Evolutionary conservation across 2,329 filamentous ascomycete species (phyloP).

Genomic region (Alternaria brassicicola): DNA sequence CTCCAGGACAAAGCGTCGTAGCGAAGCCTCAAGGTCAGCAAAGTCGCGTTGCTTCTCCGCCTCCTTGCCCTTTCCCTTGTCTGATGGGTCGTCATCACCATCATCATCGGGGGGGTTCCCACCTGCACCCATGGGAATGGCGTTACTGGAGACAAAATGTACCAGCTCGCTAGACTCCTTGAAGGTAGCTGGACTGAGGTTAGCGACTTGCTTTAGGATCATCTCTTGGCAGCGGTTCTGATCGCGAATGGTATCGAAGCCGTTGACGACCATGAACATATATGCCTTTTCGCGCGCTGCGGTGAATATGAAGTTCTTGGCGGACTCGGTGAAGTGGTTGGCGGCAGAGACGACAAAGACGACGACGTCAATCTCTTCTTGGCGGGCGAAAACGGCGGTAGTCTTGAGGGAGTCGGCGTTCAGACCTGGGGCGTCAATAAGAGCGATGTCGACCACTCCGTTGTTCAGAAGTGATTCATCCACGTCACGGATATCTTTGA

Average conservation of each 20-base stretch:
- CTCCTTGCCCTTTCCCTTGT: slow-evolving; percentile 69
- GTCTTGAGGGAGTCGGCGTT: slow-evolving; percentile 98
- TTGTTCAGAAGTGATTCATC: slow-evolving; percentile 96
- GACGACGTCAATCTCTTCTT: slow-evolving; percentile 98
- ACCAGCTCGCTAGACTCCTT: slow-evolving; percentile 93
- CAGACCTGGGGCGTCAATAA: slow-evolving; percentile 94
- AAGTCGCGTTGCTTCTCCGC: slow-evolving; percentile 88
- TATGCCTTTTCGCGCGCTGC: slow-evolving; percentile 97
- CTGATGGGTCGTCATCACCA: slow-evolving; percentile 53
- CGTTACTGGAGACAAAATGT: slow-evolving; percentile 97
- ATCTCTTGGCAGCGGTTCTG: slow-evolving; percentile 89
- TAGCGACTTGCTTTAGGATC: slow-evolving; percentile 87
- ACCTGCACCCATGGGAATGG: slow-evolving; percentile 71
- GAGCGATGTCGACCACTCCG: slow-evolving; percentile 94
- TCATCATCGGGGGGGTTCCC: slow-evolving; percentile 46
- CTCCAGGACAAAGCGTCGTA: slow-evolving; percentile 92
- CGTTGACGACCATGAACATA: slow-evolving; percentile 98
- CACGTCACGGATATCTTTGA: slow-evolving; percentile 85
- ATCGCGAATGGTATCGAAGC: slow-evolving; percentile 91
- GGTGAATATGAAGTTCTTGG: slow-evolving; percentile 97
- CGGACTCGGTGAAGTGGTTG: slow-evolving; percentile 96
- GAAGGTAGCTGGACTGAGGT: slow-evolving; percentile 87
- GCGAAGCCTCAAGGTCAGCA: slow-evolving; percentile 82
- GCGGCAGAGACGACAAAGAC: slow-evolving; percentile 97
- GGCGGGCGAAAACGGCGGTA: slow-evolving; percentile 92